Base-by-base conservation (phyloP, 257 asterid genomes). In the Galeopsis tetrahit region DNA sequence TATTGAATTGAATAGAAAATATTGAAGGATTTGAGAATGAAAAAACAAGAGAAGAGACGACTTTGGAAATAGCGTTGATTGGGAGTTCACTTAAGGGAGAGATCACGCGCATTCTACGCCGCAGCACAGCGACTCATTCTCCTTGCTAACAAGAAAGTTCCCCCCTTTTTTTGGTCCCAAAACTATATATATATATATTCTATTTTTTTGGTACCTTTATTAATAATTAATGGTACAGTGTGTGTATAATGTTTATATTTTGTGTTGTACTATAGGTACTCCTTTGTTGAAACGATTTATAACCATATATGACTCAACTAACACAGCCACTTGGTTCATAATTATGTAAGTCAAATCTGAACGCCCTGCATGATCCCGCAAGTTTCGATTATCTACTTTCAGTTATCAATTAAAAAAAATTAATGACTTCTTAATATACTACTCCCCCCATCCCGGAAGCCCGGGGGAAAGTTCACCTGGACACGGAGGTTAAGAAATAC, bases 91-190 rank as follows among this genome's bases (percentile, higher is more conserved):
- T 61, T 38, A 17, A 33, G 68, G 57, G 64, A 42, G 56, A 59
- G 34, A 44, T 31, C 10, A 62, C 69, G 69, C 81, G 73, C 35
- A 77, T 63, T 65, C 43, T 11, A 53, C 73, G 80, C 76, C 48
- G 42, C 31, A 15, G 13, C 57, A 55, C 56, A 36, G 5, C 59
- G 68, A 74, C 78, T 43, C 7, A 36, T 72, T 65, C 72, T 56
- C 58, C 58, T 15, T n/a, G 0, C 42, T 33, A 61, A 61, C 66
- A 61, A 35, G 46, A 61, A 61, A 61, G 9, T 40, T 43, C 4
- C 68, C 13, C 21, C 32, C 13, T 6, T 44, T 49, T 49, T 49
- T 49, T 49, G 55, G 55, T 49, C 21, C 56, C 6, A 48, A 49
- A 48, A 48, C 13, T 48, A 46, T 46, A 40, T 10, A 38, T 38